Percentiles rank a stretch among this genome's conserved stretches.
Evolutionary conservation across 2,329 filamentous ascomycete species (phyloP).

Genomic region (Xylaria sp.): DNA sequence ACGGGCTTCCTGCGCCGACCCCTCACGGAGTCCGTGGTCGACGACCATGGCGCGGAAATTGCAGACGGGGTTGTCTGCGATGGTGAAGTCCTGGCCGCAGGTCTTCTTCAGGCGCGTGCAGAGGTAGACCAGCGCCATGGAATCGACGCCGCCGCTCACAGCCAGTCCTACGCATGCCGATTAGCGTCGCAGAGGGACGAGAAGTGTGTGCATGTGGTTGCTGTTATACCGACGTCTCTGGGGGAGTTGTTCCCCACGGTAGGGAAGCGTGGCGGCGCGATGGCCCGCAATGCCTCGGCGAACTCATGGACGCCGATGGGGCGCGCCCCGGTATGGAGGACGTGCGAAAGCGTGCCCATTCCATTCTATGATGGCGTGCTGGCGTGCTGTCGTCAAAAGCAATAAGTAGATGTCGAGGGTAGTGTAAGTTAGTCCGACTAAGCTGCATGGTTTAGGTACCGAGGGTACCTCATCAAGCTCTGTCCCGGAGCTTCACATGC

Average conservation of each 20-base stretch:
- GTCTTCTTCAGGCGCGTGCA: constrained; percentile 63
- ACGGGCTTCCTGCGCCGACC: constrained; percentile 63
- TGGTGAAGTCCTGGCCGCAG: constrained; percentile 49
- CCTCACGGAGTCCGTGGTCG: constrained; percentile 67
- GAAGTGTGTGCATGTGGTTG: background rate
- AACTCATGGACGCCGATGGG: constrained; percentile 57
- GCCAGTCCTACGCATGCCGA: constrained; percentile 71
- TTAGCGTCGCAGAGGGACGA: constrained; percentile 2
- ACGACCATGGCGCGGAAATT: constrained; percentile 62
- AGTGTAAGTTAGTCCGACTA: background rate
- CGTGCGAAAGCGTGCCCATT: constrained; percentile 55
- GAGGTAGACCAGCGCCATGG: constrained; percentile 91
- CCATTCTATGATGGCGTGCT: constrained; percentile 48
- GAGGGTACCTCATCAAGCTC: constrained; percentile 4
- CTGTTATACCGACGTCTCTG: constrained; percentile 57
- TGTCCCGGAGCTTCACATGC: background rate
- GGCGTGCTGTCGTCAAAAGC: background rate
- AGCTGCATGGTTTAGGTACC: background rate
- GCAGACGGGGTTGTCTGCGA: constrained; percentile 59
- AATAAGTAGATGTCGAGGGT: background rate
- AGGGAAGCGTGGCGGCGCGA: constrained; percentile 63
- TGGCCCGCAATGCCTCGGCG: constrained; percentile 61
- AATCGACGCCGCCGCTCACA: constrained; percentile 93
- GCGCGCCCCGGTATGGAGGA: constrained; percentile 54
- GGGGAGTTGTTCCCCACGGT: constrained; percentile 49